A percentile compares a stretch with the other conserved stretches of the same genome.
These are phyloP conservation scores for Otatea glauca DNA, from an alignment of 176 grass and related monocot genomes.

Conservation along the genomic window DNA sequence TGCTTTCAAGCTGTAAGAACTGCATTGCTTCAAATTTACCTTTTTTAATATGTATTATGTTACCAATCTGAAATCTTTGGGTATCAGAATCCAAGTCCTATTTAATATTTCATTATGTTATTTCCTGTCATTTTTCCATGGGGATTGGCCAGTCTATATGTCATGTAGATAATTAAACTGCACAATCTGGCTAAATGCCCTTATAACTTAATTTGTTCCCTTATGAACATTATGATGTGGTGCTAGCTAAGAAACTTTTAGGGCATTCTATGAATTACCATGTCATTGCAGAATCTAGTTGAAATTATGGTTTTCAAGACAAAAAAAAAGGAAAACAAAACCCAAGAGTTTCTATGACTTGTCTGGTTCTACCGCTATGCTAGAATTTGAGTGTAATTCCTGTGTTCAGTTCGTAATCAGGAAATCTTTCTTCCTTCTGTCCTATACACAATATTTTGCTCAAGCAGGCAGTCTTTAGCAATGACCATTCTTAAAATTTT, in stretches of 20 bases:
- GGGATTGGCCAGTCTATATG: background rate
- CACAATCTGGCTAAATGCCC: background rate
- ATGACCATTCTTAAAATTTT: background rate
- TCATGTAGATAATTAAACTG: conserved; percentile 3
- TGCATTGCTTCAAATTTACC: background rate
- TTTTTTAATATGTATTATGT: conserved; percentile 24
- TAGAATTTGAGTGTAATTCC: background rate
- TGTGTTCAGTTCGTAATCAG: background rate
- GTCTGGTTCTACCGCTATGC: background rate
- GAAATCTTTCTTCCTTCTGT: background rate
- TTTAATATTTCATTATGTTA: background rate
- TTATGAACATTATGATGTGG: background rate
- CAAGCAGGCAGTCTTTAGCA: background rate
- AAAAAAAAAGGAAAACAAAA: background rate
- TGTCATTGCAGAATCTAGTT: background rate
- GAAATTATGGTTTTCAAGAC: background rate
- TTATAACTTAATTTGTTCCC: conserved; percentile 29
- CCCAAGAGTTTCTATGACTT: background rate
- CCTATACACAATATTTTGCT: background rate
- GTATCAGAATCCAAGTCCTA: background rate
- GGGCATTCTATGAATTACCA: conserved; percentile 1
- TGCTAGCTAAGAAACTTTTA: background rate
- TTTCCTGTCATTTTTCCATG: background rate
- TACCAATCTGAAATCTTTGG: conserved; percentile 10
- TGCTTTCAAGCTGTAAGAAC: conserved; percentile 91